Conservation (phyloP, 805 yeast species). For the Maudiozyma turicensis region DNA sequence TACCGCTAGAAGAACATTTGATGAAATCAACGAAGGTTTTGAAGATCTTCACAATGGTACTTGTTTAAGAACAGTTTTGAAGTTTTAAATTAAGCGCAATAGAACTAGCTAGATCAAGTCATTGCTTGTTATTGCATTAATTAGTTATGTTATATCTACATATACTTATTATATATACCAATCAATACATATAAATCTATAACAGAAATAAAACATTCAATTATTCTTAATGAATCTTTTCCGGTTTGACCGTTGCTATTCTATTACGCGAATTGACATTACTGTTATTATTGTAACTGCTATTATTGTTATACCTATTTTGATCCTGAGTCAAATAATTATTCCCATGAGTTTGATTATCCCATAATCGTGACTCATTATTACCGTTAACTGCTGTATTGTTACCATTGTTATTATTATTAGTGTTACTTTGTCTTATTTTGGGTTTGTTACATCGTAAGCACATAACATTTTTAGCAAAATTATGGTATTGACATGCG, state of each 20-base stretch:
- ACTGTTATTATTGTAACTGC: conserved; percentile 2
- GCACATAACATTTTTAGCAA: conserved; percentile 82
- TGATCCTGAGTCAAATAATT: background rate
- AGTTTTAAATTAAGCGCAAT: conserved; percentile 14
- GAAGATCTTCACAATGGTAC: conserved; percentile 92
- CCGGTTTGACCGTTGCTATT: no score
- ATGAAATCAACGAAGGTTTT: conserved; percentile 77
- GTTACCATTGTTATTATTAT: background rate
- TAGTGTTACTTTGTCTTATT: conserved; percentile 6
- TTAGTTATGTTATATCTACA: background rate
- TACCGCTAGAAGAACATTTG: conserved; percentile 77
- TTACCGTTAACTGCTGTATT: background rate
- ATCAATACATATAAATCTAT: background rate
- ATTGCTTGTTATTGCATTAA: background rate
- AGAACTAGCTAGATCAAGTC: no score
- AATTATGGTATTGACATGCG: conserved; percentile 77
- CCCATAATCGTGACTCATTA: background rate
- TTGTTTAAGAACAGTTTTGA: conserved; percentile 85
- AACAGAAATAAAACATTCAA: background rate
- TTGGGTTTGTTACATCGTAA: conserved; percentile 78
- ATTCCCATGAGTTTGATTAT: background rate
- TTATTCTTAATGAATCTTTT: no score
- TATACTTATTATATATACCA: background rate
- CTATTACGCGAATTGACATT: conserved; percentile 4
- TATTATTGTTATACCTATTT: conserved; percentile 7